Evolutionary conservation across 306 rosid species (phyloP).

Genomic region (Geum urbanum): DNA sequence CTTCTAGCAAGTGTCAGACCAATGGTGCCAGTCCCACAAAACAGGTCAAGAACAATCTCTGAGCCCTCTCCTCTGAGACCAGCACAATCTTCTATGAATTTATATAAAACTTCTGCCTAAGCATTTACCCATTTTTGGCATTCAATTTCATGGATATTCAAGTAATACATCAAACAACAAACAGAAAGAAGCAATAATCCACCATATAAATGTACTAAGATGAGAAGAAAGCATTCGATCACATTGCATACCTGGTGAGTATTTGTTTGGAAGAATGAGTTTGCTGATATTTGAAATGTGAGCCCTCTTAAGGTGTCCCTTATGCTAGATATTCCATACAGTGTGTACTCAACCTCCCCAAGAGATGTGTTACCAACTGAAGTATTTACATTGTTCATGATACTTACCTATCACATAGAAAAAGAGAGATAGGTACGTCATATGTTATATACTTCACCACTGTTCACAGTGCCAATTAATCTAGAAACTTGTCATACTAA

Average conservation of each 20-base stretch:
- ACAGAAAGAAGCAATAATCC: neutral
- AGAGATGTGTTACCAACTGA: conserved; percentile 92
- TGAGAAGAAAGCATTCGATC: conserved; percentile 13
- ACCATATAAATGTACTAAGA: neutral
- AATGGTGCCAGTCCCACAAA: conserved; percentile 98
- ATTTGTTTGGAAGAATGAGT: conserved; percentile 95
- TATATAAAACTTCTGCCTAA: conserved; percentile 91
- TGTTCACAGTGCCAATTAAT: conserved; percentile 12
- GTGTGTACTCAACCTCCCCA: conserved; percentile 82
- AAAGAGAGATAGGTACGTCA: conserved; percentile 6
- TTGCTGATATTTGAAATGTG: conserved; percentile 92
- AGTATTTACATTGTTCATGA: conserved; percentile 76
- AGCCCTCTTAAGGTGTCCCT: conserved; percentile 83
- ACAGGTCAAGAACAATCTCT: conserved; percentile 87
- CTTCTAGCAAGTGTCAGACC: conserved; percentile 89
- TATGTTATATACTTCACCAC: neutral
- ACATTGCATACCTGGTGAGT: conserved; percentile 63
- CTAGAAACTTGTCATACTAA: conserved; percentile 36
- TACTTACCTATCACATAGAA: conserved; percentile 56
- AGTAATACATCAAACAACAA: conserved; percentile 19
- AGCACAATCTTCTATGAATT: conserved; percentile 77
- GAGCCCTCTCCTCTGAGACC: conserved; percentile 80
- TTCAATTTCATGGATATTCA: conserved; percentile 19
- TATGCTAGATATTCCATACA: conserved; percentile 80
- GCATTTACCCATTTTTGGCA: conserved; percentile 16